Base-by-base conservation (phyloP, 2,329 filamentous ascomycete species). In the Neoarthrinium moseri region DNA sequence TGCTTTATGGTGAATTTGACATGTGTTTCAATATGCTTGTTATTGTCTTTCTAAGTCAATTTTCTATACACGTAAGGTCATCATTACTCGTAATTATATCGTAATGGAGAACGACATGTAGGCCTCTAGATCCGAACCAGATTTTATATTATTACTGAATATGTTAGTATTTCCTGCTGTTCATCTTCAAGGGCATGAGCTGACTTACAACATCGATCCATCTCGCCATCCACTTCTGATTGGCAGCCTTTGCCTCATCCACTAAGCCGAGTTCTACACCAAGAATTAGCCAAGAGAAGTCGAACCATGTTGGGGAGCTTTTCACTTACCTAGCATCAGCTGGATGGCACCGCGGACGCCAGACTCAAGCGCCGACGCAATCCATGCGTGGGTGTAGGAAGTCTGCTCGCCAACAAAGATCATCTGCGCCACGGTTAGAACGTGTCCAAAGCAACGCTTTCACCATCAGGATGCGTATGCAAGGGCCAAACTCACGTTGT, bases 341-440 rank as follows among this genome's bases (percentile, higher is more conserved):
- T 89, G 83, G 4, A 81, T 73, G 0, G 81, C 80, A 0, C 84
- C 82, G 2, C 85, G 70, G 2, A 88, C 78, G 0, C 81, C 84
- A 10, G 79, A 84, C 58, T 89, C 84, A 4, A 89, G 66, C 1
- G 85, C 84, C 3, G 77, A 80, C 24, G 78, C 77, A 40, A 87
- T 84, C 84, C 83, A 88, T 1, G 83, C 84, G 57, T 89, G 85
- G 0, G 85, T 89, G 58, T 84, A 87, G 6, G 76, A 80, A 0
- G 84, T 87, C 58, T 88, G 84, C 61, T 89, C 85, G 2, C 80
- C 80, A 36, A 80, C 82, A 53, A 91, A 91, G 60, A 68, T 81
- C n/a, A 84, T 82, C 66, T 76, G 20, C 6, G 35, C 11, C 13
- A 42, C 12, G 43, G 15, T 29, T 21, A 41, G 22, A 12, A 30